phyloP scores from a whole-genome alignment of 139 green algal genomes.

The Astrephomene gubernaculifera region DNA sequence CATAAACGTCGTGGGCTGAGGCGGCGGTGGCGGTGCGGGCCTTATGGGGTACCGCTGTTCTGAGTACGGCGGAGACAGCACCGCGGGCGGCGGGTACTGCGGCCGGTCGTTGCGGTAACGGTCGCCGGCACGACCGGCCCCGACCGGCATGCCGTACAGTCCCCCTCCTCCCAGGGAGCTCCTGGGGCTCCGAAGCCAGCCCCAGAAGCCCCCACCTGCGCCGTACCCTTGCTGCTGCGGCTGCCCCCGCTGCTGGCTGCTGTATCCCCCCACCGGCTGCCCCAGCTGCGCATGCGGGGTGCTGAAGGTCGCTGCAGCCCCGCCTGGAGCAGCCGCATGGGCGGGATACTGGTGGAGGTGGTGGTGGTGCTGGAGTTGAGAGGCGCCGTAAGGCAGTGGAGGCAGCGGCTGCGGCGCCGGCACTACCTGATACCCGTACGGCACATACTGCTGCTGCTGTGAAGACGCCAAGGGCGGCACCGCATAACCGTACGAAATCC shows the following conservation, averaged over 20 bases:
- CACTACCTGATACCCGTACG: not conserved
- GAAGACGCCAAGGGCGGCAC: too few relatives aligned
- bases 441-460: not conserved
- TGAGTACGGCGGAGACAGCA: slow-evolving; percentile 30
- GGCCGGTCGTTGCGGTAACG: slow-evolving; percentile 8
- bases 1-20: too few relatives aligned
- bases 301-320: not conserved
- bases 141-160: slow-evolving; percentile 13
- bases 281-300: not conserved
- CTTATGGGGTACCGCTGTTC: slow-evolving; percentile 1
- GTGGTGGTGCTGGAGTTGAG: too few relatives aligned
- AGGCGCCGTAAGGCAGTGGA: too few relatives aligned
- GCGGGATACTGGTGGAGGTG: too few relatives aligned
- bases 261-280: not conserved
- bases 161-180: not conserved
- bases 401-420: not conserved
- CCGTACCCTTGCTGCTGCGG: not conserved
- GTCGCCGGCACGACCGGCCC: not conserved
- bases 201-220: slow-evolving; percentile 21
- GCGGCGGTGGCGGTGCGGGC: not conserved
- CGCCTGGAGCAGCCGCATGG: too few relatives aligned
- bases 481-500: too few relatives aligned
- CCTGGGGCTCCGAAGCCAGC: slow-evolving; percentile 36
- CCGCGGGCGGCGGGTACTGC: slow-evolving; percentile 33
- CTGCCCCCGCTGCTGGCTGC: not conserved